phyloP scores from a whole-genome alignment of 805 yeast genomes.

The Lipomyces yamanashiensis region DNA sequence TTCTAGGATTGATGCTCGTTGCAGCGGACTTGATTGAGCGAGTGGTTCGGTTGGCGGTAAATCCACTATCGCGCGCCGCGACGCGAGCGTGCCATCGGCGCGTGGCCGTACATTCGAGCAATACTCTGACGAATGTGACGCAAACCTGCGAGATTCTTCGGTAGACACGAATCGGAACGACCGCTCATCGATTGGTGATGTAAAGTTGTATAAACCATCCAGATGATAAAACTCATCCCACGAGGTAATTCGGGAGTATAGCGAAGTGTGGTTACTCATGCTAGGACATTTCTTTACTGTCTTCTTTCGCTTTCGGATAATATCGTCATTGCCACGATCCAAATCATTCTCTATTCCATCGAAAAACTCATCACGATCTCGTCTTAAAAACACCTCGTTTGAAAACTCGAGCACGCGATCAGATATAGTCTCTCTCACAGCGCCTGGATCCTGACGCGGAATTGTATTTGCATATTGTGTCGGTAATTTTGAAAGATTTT shows the following conservation, averaged over 20 bases:
- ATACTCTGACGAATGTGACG: slow-evolving; percentile 24
- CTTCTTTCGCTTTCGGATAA: neutral
- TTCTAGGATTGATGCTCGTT: slow-evolving; percentile 18
- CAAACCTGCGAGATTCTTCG: neutral
- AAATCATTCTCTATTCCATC: neutral
- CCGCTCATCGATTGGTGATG: slow-evolving; percentile 18
- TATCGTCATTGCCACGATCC: neutral
- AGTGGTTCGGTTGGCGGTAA: slow-evolving; percentile 32
- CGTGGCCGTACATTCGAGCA: slow-evolving; percentile 18
- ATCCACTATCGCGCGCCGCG: slow-evolving; percentile 26
- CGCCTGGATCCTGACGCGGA: slow-evolving; percentile 7
- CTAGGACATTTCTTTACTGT: slow-evolving; percentile 16
- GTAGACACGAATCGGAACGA: slow-evolving; percentile 14
- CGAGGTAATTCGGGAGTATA: slow-evolving; percentile 46
- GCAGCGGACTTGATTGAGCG: slow-evolving; percentile 30
- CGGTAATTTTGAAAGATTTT: neutral
- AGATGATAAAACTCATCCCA: slow-evolving; percentile 44
- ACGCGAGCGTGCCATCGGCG: neutral
- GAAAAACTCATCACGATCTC: neutral
- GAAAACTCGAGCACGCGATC: slow-evolving; percentile 12
- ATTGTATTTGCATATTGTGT: neutral
- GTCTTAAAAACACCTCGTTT: slow-evolving; percentile 1
- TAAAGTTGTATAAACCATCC: slow-evolving; percentile 37
- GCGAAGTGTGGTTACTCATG: slow-evolving; percentile 25
- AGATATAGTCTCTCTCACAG: neutral